phyloP scores from a whole-genome alignment of 2,329 filamentous ascomycete species.

The Fusarium chlamydosporum region DNA sequence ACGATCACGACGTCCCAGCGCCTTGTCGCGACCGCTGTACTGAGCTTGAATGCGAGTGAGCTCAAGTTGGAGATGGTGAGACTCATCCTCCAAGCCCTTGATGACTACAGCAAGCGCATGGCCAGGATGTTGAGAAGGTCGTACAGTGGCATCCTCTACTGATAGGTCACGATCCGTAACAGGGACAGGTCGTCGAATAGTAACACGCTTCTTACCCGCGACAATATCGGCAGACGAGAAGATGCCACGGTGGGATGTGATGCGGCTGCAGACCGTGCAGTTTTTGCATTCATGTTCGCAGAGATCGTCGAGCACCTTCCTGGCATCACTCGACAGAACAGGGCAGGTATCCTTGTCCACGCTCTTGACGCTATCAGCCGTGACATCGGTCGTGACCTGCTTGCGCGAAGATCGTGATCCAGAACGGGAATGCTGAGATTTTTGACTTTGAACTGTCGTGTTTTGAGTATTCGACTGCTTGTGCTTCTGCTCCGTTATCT shows the following conservation, averaged over 20 bases:
- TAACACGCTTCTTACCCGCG: slow-evolving; percentile 70
- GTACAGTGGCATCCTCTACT: slow-evolving; percentile 68
- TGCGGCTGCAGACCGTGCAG: slow-evolving; percentile 70
- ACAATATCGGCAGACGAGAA: slow-evolving; percentile 57
- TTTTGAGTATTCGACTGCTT: slow-evolving; percentile 42
- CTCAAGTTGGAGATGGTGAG: slow-evolving; percentile 79
- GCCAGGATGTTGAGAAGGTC: slow-evolving; percentile 77
- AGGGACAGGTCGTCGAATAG: slow-evolving; percentile 74
- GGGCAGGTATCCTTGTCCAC: slow-evolving; percentile 56
- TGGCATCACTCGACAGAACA: slow-evolving; percentile 66
- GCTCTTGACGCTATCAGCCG: slow-evolving; percentile 45
- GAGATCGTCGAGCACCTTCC: slow-evolving; percentile 66
- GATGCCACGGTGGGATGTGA: slow-evolving; percentile 61
- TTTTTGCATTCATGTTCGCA: slow-evolving; percentile 69
- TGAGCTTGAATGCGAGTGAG: slow-evolving; percentile 72
- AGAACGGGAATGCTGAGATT: slow-evolving; percentile 47
- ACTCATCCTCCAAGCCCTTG: slow-evolving; percentile 84
- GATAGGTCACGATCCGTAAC: slow-evolving; percentile 72
- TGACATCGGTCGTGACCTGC: slow-evolving; percentile 46
- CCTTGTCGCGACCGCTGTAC: slow-evolving; percentile 77
- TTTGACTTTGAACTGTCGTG: slow-evolving; percentile 47
- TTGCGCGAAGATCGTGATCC: slow-evolving; percentile 50
- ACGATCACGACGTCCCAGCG: slow-evolving; percentile 74
- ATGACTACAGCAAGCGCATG: slow-evolving; percentile 85
- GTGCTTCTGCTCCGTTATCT: slow-evolving; percentile 39